Evolutionary conservation across 345 rosid genomes (phyloP), one percentile per base, ranked within the genome.

Genomic region (Gossypium thurberi): DNA sequence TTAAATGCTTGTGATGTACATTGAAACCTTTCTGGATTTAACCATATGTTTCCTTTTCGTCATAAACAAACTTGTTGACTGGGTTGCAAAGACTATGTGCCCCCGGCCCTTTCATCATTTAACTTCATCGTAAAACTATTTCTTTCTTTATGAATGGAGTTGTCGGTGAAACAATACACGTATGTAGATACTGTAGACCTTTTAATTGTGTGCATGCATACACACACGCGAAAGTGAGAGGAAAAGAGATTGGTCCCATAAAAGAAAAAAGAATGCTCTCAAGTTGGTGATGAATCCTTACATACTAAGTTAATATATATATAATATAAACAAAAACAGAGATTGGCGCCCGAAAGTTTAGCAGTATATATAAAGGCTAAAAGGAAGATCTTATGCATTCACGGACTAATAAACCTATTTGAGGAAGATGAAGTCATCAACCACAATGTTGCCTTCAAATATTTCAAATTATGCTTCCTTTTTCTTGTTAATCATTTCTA

Each of bases 291-390:
- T 9, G 23, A 65, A 65, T 44, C 3, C 71, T 50, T 28, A 26
- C 2, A 15, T n/a, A 69, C 0, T 48, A 68, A 48, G 71, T 12
- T 15, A 6, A 12, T 20, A 46, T 20, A 43, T 46, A 10, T 20
- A 43, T 46, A 10, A 10, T 28, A 28, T 4, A 28, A 3, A 28
- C 37, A 28, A 28, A 67, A 46, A 40, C 9, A 15, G 21, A 14
- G 43, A 26, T 51, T 43, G 33, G 11, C 59, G 71, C 23, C 58
- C 48, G 8, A 48, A 25, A 26, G 6, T 68, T 68, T 50, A 25
- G 43, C 8, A 51, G 18, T 68, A 48, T 68, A 68, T 48, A 50
- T 68, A 68, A 68, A 25, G 71, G 43, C 71, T 26, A 50, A 55
- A 50, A 15, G 23, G 4, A 25, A 68, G 71, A 58, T 26, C 71